Evolutionary conservation across 2,329 filamentous ascomycete genomes (phyloP).

Genomic region (Aureobasidium melanogenum): DNA sequence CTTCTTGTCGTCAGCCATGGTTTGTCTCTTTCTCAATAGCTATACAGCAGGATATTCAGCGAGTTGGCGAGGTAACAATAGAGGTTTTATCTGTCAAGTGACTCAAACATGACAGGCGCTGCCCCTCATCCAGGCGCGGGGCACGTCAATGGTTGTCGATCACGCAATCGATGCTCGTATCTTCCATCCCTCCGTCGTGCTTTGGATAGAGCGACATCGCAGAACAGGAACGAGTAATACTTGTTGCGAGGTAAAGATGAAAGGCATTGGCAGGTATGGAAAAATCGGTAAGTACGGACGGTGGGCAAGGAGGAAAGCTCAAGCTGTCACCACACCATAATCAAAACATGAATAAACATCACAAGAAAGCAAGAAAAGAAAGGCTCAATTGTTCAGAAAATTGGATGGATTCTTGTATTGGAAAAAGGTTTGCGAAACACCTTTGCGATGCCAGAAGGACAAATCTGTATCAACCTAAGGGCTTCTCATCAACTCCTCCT

Average conservation of each 20-base stretch:
- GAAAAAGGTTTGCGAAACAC: conserved; percentile 2
- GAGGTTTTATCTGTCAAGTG: not conserved
- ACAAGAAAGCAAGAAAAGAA: not conserved
- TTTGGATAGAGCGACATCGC: not conserved
- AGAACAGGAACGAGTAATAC: not conserved
- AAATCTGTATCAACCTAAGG: conserved; percentile 2
- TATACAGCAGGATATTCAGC: not conserved
- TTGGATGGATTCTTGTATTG: not conserved
- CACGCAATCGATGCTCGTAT: not conserved
- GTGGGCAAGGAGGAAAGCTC: not conserved
- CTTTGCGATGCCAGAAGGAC: conserved; percentile 4
- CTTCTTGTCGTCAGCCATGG: not conserved
- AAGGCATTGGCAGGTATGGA: not conserved
- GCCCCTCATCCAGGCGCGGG: conserved; percentile 1
- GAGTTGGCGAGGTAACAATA: not conserved
- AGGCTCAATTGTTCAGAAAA: not conserved
- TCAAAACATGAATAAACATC: not conserved
- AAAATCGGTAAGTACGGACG: not conserved
- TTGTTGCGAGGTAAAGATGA: not conserved
- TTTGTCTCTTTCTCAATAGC: not conserved
- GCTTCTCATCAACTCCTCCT: conserved; percentile 4
- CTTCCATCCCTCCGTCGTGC: not conserved
- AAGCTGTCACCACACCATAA: not conserved
- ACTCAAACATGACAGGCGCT: not conserved
- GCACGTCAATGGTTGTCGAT: not conserved